Evolutionary conservation across 345 rosid genomes (phyloP).

Genomic region (Erucastrum elatum): DNA sequence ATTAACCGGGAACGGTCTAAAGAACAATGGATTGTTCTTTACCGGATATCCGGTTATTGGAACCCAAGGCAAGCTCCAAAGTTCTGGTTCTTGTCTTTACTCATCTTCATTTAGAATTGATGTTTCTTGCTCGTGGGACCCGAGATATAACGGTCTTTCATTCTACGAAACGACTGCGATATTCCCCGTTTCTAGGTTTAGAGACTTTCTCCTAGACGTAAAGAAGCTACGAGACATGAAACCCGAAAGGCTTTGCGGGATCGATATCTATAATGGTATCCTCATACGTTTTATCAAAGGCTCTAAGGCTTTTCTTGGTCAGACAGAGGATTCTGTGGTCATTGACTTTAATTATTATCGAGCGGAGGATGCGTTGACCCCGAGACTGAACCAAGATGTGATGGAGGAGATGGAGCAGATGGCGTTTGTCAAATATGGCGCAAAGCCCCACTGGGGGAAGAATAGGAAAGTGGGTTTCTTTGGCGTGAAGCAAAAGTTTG

Average conservation of each 20-base stretch:
- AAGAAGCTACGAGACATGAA: constrained; percentile 63
- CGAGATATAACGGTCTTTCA: constrained; percentile 66
- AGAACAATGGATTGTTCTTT: constrained; percentile 58
- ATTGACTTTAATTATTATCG: constrained; percentile 81
- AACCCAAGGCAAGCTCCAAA: constrained; percentile 78
- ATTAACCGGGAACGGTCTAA: constrained; percentile 64
- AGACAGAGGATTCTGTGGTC: constrained; percentile 71
- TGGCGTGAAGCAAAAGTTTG: constrained; percentile 58
- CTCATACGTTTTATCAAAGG: constrained; percentile 73
- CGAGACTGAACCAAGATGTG: constrained; percentile 66
- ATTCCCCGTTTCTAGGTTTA: constrained; percentile 52
- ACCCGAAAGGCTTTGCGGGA: constrained; percentile 62
- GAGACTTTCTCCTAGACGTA: constrained; percentile 57
- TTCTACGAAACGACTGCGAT: constrained; percentile 79
- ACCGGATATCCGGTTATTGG: constrained; percentile 83
- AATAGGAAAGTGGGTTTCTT: constrained; percentile 69
- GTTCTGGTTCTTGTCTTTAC: constrained; percentile 82
- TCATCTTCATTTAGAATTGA: constrained; percentile 48
- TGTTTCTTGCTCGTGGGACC: constrained; percentile 74
- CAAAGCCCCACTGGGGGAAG: constrained; percentile 90
- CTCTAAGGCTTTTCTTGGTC: constrained; percentile 72
- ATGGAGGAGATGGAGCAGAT: constrained; percentile 93
- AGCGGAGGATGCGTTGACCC: constrained; percentile 55
- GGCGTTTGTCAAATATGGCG: constrained; percentile 71
- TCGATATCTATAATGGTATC: constrained; percentile 69